Percentiles rank a stretch among this genome's conserved stretches.
phyloP scores from a whole-genome alignment of 176 grass and related monocot species.

The Rhynchospora breviuscula region DNA sequence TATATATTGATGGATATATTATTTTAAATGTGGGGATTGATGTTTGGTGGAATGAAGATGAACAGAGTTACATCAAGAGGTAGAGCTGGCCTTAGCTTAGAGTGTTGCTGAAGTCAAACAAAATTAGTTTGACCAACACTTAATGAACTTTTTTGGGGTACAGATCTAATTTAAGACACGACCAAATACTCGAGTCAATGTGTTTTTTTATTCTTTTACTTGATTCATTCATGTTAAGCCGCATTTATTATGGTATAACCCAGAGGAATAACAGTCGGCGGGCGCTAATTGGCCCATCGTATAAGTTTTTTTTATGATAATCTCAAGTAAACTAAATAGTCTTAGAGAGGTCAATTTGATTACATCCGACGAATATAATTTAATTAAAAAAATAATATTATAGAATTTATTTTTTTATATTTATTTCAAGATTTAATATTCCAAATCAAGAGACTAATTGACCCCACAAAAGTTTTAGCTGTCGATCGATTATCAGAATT shows the following conservation, averaged over 20 bases:
- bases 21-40: slow-evolving; percentile 9
- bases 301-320: too few relatives aligned
- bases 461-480: too few relatives aligned
- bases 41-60: slow-evolving; percentile 28
- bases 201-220: background rate
- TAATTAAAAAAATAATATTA: too few relatives aligned
- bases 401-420: too few relatives aligned
- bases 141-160: background rate
- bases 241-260: background rate
- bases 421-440: too few relatives aligned
- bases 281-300: background rate
- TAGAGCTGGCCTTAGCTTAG: slow-evolving; percentile 21
- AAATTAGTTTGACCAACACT: slow-evolving; percentile 12
- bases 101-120: slow-evolving; percentile 22
- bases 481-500: too few relatives aligned
- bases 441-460: too few relatives aligned
- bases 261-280: background rate
- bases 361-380: too few relatives aligned
- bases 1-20: slow-evolving; percentile 21
- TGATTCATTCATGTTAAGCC: background rate
- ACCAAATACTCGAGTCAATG: background rate
- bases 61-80: slow-evolving; percentile 19
- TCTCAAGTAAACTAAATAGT: too few relatives aligned
- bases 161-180: background rate
- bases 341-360: too few relatives aligned